Conservation (phyloP, 495 filamentous ascomycete species). For the Aspergillus hancockii region DNA sequence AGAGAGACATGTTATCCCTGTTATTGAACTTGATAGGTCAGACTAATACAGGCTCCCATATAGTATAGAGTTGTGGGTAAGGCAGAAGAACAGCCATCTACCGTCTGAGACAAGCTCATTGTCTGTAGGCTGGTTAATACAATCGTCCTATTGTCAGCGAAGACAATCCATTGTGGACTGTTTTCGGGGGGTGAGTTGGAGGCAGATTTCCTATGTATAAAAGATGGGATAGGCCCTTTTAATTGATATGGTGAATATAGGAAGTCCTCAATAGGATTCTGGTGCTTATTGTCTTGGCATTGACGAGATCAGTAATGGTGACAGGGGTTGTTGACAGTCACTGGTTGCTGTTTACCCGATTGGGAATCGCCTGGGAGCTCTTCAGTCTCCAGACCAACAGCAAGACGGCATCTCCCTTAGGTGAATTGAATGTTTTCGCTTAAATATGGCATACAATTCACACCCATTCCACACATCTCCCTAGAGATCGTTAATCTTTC, state of each 20-base stretch:
- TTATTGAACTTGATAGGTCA: neutral
- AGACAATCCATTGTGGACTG: neutral
- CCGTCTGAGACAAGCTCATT: neutral
- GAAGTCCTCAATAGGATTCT: neutral
- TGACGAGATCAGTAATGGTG: neutral
- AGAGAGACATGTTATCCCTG: neutral
- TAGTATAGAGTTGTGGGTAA: neutral
- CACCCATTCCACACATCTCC: neutral
- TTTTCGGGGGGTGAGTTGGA: neutral
- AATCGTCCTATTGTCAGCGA: neutral
- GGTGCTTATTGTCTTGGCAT: neutral
- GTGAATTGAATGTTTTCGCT: neutral
- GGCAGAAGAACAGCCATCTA: neutral
- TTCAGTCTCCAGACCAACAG: neutral
- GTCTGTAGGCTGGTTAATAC: neutral
- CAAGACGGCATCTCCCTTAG: neutral
- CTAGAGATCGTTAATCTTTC: neutral
- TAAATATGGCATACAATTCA: neutral
- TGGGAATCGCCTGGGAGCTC: neutral
- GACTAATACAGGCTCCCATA: neutral
- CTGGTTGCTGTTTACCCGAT: neutral
- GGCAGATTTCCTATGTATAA: neutral
- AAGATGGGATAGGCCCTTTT: neutral
- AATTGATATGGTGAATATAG: neutral
- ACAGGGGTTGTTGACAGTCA: slow-evolving; percentile 1